Evolutionary conservation across 129 eudicot genomes (phyloP), one percentile per base, ranked within the genome.

Genomic region (Centrapalus pauciflorus): DNA sequence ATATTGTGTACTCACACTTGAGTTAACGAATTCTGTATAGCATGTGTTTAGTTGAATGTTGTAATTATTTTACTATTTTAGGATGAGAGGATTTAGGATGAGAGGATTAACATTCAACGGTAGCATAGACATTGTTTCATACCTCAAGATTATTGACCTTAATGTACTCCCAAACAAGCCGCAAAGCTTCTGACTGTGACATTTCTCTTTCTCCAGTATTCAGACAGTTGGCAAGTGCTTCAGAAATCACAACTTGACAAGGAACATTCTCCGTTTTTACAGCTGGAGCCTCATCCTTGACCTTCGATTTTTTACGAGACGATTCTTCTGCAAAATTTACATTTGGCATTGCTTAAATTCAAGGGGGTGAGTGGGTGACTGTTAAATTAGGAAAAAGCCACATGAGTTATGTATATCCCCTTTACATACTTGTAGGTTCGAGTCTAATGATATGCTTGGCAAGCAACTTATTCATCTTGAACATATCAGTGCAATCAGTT

Each of bases 391-490:
- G 1, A 52, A 12, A 58, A 69, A 0, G 54, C 17, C 19, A 16
- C 7, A 45, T 7, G 55, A 41, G 41, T 41, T 29, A 55, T 60
- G 26, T 16, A 69, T 5, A 17, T 61, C 68, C 54, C 11, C 20
- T 32, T 56, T 60, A 41, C 81, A 51, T 91, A 91, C 98, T 83
- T 78, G 84, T 69, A 61, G 97, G 91, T 63, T 90, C 97, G 35
- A 91, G 94, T 26, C 90, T 81, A 30, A 85, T 71, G 62, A 91
- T 87, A 70, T 91, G 97, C 56, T 91, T 91, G 16, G 97, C 78
- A 45, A 91, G 97, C 77, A 91, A 34, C 77, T 87, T 91, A 76
- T 91, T 91, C 97, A 91, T 91, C 87, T 91, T 83, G 75, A 91
- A 91, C 96, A 91, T 91, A 67, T 91, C 96, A 49, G 97, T 91